phyloP scores from a whole-genome alignment of 495 filamentous ascomycete genomes.

The Staphylotrichum tortipilum region DNA sequence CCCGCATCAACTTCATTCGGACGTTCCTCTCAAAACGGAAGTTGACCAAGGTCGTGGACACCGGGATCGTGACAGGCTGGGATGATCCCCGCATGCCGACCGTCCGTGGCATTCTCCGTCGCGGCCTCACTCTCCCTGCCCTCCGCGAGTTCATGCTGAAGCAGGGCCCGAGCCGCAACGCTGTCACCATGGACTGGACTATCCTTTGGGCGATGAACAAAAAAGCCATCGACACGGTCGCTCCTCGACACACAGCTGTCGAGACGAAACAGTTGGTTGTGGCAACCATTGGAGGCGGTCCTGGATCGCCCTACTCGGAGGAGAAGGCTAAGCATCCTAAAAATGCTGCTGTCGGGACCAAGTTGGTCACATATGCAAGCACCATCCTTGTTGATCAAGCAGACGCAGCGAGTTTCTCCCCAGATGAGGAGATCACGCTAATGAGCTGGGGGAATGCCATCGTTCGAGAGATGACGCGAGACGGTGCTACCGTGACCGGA shows the following conservation, averaged over 20 bases:
- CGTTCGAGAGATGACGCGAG: constrained; percentile 52
- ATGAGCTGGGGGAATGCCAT: constrained; percentile 96
- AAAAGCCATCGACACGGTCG: constrained; percentile 85
- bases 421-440: constrained; percentile 85
- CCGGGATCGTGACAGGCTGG: constrained; percentile 83
- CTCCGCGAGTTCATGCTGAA: constrained; percentile 87
- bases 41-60: constrained; percentile 84
- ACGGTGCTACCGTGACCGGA: constrained; percentile 49
- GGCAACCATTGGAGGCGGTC: constrained; percentile 52
- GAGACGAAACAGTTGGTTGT: constrained; percentile 56
- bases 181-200: constrained; percentile 85
- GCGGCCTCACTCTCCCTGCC: constrained; percentile 86
- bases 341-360: constrained; percentile 72
- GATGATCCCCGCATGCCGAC: constrained; percentile 94
- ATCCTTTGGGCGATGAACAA: constrained; percentile 92
- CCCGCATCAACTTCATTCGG: constrained; percentile 87
- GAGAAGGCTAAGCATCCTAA: constrained; percentile 81
- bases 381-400: constrained; percentile 74
- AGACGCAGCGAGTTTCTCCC: constrained; percentile 70
- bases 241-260: constrained; percentile 77
- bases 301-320: constrained; percentile 53
- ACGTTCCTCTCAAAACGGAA: constrained; percentile 71
- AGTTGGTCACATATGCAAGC: constrained; percentile 69
- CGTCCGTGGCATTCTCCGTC: constrained; percentile 74
- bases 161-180: constrained; percentile 82